phyloP scores from a whole-genome alignment of 2,329 filamentous ascomycete species.

The Alternaria sp. region DNA sequence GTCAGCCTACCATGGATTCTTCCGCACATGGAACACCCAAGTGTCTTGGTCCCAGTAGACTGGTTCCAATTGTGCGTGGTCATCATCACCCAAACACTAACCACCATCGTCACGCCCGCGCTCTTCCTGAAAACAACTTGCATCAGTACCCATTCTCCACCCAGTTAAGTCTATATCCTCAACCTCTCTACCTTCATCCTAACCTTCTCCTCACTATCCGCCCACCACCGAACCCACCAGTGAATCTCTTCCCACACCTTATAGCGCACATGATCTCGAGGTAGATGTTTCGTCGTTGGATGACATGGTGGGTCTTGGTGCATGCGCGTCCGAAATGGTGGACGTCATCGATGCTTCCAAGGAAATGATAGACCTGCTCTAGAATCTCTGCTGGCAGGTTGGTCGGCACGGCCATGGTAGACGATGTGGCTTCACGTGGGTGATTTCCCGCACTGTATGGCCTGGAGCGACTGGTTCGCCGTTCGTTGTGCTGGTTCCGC shows the following conservation, averaged over 20 bases:
- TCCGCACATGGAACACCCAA: background rate
- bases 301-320: slow-evolving; percentile 21
- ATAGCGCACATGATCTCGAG: slow-evolving; percentile 38
- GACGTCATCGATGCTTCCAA: slow-evolving; percentile 42
- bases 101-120: too few relatives aligned
- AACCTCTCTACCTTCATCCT: slow-evolving; percentile 35
- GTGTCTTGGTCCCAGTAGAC: background rate
- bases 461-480: background rate
- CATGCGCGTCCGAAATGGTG: slow-evolving; percentile 33
- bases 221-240: slow-evolving; percentile 43
- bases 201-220: slow-evolving; percentile 35
- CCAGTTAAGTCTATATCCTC: slow-evolving; percentile 7
- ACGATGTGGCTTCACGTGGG: background rate
- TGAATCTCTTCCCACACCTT: slow-evolving; percentile 21
- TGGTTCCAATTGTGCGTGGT: too few relatives aligned
- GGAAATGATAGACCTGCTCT: slow-evolving; percentile 25
- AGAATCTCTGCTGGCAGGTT: slow-evolving; percentile 33
- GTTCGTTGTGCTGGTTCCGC: background rate
- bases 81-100: too few relatives aligned
- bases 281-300: slow-evolving; percentile 25
- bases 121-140: too few relatives aligned
- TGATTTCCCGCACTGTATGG: background rate
- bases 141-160: too few relatives aligned
- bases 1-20: background rate
- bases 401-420: slow-evolving; percentile 24